Base-by-base conservation (phyloP, 257 asterid species). In the Schizonepeta tenuifolia region DNA sequence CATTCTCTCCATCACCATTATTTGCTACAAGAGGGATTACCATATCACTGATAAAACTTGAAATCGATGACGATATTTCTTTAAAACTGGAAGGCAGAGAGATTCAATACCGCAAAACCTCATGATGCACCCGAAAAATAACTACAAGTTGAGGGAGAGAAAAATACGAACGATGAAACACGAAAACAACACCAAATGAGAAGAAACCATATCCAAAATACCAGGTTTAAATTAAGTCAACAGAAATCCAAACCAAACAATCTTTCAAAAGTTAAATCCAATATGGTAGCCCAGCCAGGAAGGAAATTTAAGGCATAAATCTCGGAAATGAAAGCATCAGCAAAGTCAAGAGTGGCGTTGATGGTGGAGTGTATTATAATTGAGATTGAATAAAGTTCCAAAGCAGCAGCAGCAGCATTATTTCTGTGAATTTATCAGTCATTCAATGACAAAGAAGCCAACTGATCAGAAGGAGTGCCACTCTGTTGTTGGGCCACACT, bases 401-500 rank as follows among this genome's bases (percentile, higher is more conserved):
- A 53, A 54, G 44, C 67, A 11, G 35, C n/a, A 62, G 54, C 54
- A 62, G 54, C 54, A 47, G 43, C 9, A 36, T 59, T 75, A 67
- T 31, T 66, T 12, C 73, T 33, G 28, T 15, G 20, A 55, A 49
- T 10, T 7, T 21, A 50, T 83, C 84, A 83, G 1, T 79, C 79
- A 17, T 85, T 86, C 82, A 88, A 77, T 9, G 90, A 79, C 71
- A 90, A 65, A 0, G 97, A 77, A 21, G 93, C 90, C 83, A 88
- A 70, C 53, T 88, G 93, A 44, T 90, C 96, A 1, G 84, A 85
- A 0, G 92, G 75, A 64, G 44, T 69, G 77, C 74, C 72, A 0
- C 75, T 69, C 74, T 80, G 93, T 81, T 88, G 89, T 78, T 88
- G 96, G 69, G 97, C 75, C 67, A 85, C 97, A 43, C 85, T 87